These are phyloP conservation scores for Fusarium sulawesiense DNA, from an alignment of 2,329 filamentous ascomycete species.

Conservation along the genomic window DNA sequence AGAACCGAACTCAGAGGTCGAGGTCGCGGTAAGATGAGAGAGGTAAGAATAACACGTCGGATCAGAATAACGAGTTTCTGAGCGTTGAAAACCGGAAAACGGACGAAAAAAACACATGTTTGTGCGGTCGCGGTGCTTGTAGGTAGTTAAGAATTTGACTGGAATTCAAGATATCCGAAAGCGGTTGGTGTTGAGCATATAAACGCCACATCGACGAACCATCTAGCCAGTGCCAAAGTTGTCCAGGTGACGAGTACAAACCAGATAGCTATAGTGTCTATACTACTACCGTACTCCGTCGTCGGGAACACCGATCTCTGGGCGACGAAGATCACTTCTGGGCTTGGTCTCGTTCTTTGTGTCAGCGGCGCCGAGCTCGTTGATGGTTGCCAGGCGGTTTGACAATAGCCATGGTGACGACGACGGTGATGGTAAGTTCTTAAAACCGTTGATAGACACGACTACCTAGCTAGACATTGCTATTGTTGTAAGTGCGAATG, in stretches of 20 bases:
- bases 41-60: neutral
- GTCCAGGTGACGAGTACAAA: conserved; percentile 40
- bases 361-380: conserved; percentile 38
- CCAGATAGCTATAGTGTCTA: conserved; percentile 24
- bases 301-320: conserved; percentile 40
- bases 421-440: conserved; percentile 1
- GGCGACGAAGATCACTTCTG: conserved; percentile 33
- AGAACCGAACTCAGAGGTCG: conserved; percentile 1
- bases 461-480: neutral
- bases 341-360: conserved; percentile 33
- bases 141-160: conserved; percentile 38
- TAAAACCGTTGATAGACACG: conserved; percentile 2
- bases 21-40: neutral
- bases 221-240: conserved; percentile 34
- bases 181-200: conserved; percentile 43
- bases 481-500: neutral
- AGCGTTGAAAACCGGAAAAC: conserved; percentile 8
- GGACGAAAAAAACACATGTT: conserved; percentile 18
- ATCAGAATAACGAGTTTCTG: neutral
- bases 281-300: conserved; percentile 12
- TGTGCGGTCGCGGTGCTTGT: conserved; percentile 25
- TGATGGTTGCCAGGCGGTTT: conserved; percentile 32
- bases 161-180: conserved; percentile 43
- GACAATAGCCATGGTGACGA: conserved; percentile 16
- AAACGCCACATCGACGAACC: conserved; percentile 31